Conservation (phyloP, 257 asterid species). For the Jasminum sambac region DNA sequence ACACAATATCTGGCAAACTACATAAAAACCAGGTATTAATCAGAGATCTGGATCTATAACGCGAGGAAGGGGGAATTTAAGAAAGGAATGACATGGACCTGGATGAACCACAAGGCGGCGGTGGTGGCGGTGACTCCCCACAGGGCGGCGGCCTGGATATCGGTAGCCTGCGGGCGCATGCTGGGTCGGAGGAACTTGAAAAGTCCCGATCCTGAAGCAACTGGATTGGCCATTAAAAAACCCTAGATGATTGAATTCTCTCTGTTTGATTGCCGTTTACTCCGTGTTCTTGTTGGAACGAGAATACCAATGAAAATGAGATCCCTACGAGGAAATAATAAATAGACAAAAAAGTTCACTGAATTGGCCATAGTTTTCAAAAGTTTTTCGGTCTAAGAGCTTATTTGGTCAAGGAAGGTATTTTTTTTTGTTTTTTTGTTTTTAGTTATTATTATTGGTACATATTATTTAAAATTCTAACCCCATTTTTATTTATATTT, state of each 20-base stretch:
- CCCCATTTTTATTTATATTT: no score
- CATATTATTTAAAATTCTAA: no score
- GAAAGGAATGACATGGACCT: conserved; percentile 43
- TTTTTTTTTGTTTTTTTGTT: no score
- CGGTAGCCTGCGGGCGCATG: conserved; percentile 44
- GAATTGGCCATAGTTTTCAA: no score
- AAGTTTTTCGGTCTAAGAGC: no score
- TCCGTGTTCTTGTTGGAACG: neutral
- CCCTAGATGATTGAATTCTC: conserved; percentile 38
- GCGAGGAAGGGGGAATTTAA: neutral
- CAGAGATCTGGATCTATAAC: neutral
- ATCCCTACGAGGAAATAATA: neutral
- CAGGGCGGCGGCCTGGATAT: conserved; percentile 62
- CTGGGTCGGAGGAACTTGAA: conserved; percentile 50
- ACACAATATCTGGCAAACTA: neutral
- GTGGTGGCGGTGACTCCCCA: conserved; percentile 86
- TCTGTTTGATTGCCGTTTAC: neutral
- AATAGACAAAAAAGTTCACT: no score
- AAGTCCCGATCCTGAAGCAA: conserved; percentile 47
- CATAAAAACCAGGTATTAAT: neutral
- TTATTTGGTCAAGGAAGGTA: no score
- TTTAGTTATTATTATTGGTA: no score
- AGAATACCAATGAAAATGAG: neutral
- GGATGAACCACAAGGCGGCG: conserved; percentile 53
- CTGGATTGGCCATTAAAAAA: conserved; percentile 46